Base-by-base conservation (phyloP, 2,329 filamentous ascomycete species). In the Sclerotinia trifoliorum region DNA sequence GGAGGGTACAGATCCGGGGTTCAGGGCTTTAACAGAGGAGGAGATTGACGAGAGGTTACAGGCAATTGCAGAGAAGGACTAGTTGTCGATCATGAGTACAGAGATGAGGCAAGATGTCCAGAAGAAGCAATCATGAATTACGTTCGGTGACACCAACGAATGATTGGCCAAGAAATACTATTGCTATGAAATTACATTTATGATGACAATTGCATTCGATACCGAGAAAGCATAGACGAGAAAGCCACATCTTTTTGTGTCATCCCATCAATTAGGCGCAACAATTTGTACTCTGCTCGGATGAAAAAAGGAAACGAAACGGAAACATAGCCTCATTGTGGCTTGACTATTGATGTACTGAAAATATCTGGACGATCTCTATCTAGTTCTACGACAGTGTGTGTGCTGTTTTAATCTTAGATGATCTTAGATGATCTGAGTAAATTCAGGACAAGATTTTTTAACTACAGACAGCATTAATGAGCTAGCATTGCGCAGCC, bases 11-110 rank as follows among this genome's bases (percentile, higher is more conserved):
- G 86, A 92, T 76, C 81, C 90, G 62, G 84, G 84, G 71, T 99
- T 99, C 85, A 89, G 94, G 79, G 90, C 89, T 75, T 85, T 99
- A 80, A 96, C 92, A 42, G 94, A 97, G 81, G 94, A 98, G 48
- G 94, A 99, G 87, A 97, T 99, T 80, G 95, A 99, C 77, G 95
- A 98, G 82, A 88, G 95, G 81, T 87, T 99, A 83, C 94, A 98
- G 82, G 93, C 94, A 68, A 99, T 99, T 80, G 93, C 93, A 69
- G 95, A 99, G 86, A 98, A 97, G 87, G 95, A 99, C 82, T 99
- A 86, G 88, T 79, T 61, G 62, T 29, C 58, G 42, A 62, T 58
- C 52, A 68, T 29, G 51, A 67, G 26, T 66, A 62, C 57, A 67
- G 7, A 54, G 52, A 54, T 55, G 56, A 52, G 70, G 62, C 48